Evolutionary conservation across 192 early-diverging fungal genomes (phyloP).

Genomic region (Linnemannia schmuckeri): DNA sequence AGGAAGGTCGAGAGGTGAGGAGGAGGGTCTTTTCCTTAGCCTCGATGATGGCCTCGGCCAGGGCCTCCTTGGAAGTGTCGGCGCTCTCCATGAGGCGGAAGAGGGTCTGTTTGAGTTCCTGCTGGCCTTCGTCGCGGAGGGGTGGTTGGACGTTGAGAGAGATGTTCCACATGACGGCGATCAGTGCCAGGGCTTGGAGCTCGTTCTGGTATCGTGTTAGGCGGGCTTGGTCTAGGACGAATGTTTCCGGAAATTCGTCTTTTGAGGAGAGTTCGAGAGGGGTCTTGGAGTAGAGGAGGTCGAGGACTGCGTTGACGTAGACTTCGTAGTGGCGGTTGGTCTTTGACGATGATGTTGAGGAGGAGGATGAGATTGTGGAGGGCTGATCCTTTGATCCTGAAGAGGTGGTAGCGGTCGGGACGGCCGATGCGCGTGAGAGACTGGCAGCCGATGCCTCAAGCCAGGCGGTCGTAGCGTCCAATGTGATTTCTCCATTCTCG

Average conservation of each 20-base stretch:
- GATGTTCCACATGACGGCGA: constrained; percentile 78
- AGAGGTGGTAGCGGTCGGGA: constrained; percentile 52
- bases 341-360: not conserved
- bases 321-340: constrained; percentile 61
- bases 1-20: constrained; percentile 36
- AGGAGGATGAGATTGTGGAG: not conserved
- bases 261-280: constrained; percentile 17
- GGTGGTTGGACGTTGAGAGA: constrained; percentile 71
- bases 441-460: constrained; percentile 57
- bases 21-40: constrained; percentile 28
- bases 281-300: constrained; percentile 63
- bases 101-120: constrained; percentile 43
- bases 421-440: not conserved
- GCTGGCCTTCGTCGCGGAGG: constrained; percentile 30
- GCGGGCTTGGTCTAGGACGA: constrained; percentile 75
- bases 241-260: constrained; percentile 74
- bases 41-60: constrained; percentile 35
- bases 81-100: constrained; percentile 43
- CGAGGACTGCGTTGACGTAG: constrained; percentile 66
- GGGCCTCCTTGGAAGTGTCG: constrained; percentile 26
- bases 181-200: constrained; percentile 73
- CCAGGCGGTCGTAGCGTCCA: constrained; percentile 75
- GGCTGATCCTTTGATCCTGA: constrained; percentile 12
- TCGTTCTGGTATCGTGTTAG: constrained; percentile 80
- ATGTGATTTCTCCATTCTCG: constrained; percentile 44